Base-by-base conservation (phyloP, 805 yeast genomes). In the Zygoascus flipseniorum region DNA sequence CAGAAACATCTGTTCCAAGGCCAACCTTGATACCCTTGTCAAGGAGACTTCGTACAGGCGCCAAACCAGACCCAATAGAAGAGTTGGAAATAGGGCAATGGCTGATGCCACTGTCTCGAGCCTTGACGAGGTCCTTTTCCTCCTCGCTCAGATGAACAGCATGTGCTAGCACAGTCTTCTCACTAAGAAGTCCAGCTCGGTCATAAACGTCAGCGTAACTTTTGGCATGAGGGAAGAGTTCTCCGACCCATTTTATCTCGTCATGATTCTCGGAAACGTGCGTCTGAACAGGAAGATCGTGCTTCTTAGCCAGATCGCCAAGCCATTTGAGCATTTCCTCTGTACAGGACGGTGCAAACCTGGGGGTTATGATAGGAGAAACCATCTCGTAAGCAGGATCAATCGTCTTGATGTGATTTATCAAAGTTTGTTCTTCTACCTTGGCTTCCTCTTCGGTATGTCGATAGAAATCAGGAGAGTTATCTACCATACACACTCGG, bases 11-110 rank as follows among this genome's bases (percentile, higher is more conserved):
- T 0, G 89, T 80, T 0, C 95, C 95, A 50, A 92, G 74, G 8
- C 95, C 80, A 20, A 93, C 95, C 52, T 86, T 85, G 55, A 89
- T 76, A 10, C 77, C 79, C 42, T 77, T 76, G 47, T 83, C 75
- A 52, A 89, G 71, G 43, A 88, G 70, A 75, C 83, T 77, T 59
- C 85, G 77, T 10, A 92, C 80, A 18, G 89, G 84, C 8, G 96
- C 90, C 67, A 89, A 95, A 16, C 99, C 99, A 10, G 95, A 84
- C 0, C 95, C 83, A 54, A 92, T 76, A 16, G 93, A 81, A 1
- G 95, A 81, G 67, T 92, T 92, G 16, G 96, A 86, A 10, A 89
- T 81, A 1, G 99, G 99, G 70, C 99, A 92, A 69, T 93, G 98
- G 4, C 95, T 78, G 16, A 92, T 80, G 11, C 97, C 95, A 32